Percentiles rank a stretch among this genome's conserved stretches.
phyloP scores from a whole-genome alignment of 129 eudicot genomes.

The Pulicaria dysenterica region DNA sequence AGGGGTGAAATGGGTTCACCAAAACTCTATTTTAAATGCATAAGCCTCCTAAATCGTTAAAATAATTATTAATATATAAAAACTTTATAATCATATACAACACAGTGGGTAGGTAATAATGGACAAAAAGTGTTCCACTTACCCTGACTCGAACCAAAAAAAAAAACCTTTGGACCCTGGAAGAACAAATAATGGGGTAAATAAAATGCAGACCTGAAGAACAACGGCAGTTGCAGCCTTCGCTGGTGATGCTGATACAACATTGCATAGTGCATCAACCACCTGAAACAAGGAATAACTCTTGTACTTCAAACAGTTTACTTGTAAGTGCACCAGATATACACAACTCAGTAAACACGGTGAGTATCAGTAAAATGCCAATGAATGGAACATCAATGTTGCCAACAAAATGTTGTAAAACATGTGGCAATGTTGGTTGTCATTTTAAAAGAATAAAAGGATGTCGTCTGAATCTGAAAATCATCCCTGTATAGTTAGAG shows the following conservation, averaged over 20 bases:
- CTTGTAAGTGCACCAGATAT: background rate
- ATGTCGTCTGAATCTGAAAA: too few relatives aligned
- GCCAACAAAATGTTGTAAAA: too few relatives aligned
- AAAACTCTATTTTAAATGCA: background rate
- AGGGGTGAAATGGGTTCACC: background rate
- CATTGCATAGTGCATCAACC: slow-evolving; percentile 97
- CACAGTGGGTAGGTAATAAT: background rate
- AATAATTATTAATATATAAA: background rate
- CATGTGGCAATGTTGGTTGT: too few relatives aligned
- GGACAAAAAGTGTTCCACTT: background rate
- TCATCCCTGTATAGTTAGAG: too few relatives aligned
- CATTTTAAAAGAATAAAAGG: too few relatives aligned
- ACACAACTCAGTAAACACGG: too few relatives aligned
- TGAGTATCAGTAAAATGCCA: too few relatives aligned
- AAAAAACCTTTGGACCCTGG: background rate
- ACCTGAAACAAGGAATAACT: slow-evolving; percentile 53
- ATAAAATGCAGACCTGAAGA: slow-evolving; percentile 70
- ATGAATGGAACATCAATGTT: too few relatives aligned
- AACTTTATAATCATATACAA: background rate
- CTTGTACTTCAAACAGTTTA: background rate
- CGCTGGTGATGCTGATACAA: slow-evolving; percentile 90
- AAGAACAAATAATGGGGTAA: slow-evolving; percentile 15
- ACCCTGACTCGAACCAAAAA: background rate
- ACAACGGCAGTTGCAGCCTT: slow-evolving; percentile 98
- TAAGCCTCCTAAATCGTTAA: background rate